These are phyloP conservation scores for Quercus mongolica DNA, from an alignment of 306 rosid genomes.

Conservation along the genomic window DNA sequence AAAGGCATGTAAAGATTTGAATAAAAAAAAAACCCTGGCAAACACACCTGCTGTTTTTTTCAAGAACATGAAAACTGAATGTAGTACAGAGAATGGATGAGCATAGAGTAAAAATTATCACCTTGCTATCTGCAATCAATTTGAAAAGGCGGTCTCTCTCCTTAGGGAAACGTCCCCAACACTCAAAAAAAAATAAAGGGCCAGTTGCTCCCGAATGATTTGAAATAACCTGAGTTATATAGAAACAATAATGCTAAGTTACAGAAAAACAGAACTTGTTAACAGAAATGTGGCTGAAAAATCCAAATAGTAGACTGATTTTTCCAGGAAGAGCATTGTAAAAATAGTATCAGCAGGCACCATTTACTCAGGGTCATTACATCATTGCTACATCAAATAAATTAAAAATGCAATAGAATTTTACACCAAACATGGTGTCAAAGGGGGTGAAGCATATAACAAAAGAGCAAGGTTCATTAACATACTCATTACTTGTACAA, in stretches of 20 bases:
- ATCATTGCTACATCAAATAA: not conserved
- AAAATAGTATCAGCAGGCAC: not conserved
- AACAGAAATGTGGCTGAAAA: not conserved
- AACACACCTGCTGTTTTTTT: not conserved
- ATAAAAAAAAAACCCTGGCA: not conserved
- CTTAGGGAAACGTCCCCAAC: constrained; percentile 84
- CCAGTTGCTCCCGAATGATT: constrained; percentile 66
- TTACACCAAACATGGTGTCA: not conserved
- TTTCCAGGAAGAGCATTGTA: not conserved
- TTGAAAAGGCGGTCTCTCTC: constrained; percentile 74
- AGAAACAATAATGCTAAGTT: not conserved
- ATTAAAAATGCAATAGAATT: not conserved
- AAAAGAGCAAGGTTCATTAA: not conserved
- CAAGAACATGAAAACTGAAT: constrained; percentile 2
- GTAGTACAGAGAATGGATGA: not conserved
- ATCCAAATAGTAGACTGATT: constrained; percentile 8
- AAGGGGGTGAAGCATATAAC: not conserved
- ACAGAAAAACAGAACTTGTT: constrained; percentile 10
- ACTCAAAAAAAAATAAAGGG: constrained; percentile 60
- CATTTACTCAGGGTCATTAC: not conserved
- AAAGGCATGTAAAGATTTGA: constrained; percentile 15
- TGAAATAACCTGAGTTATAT: constrained; percentile 63
- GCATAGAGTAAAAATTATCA: constrained; percentile 18
- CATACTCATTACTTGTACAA: not conserved
- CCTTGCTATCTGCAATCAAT: constrained; percentile 69